Evolutionary conservation across 2,329 filamentous ascomycete species (phyloP), one percentile per base, ranked within the genome.

Genomic region (Allantophomopsis lycopodina): DNA sequence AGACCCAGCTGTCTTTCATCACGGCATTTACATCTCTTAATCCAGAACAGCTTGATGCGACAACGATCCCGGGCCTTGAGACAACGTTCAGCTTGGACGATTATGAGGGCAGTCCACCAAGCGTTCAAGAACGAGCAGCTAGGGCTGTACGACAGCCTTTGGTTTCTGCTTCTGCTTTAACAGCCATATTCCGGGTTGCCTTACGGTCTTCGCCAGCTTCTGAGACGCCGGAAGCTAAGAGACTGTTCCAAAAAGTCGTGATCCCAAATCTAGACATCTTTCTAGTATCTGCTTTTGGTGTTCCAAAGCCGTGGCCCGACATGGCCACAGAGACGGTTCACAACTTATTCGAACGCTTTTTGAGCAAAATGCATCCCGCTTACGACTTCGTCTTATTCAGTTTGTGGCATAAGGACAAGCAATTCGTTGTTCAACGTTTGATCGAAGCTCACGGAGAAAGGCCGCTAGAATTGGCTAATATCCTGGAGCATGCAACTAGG

Each of bases 1-100:
- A 94, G 45, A 85, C 91, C 0, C 89, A 96, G 48, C 65, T 98
- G 30, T 93, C 88, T n/a, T 95, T 96, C 56, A 75, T 96, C 40
- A 81, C 82, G 46, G 87, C 87, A 14, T 95, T 89, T 56, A 70
- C 89, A 16, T 83, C 83, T 4, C 71, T 88, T 41, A 74, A 73
- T 11, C 71, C 80, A 0, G 74, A 84, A 20, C 75, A 88, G 51
- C 69, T 94, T 18, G 87, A 96, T 56, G 82, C 85, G 3, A 82
- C 79, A 11, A 83, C 82, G 30, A 91, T 96, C 42, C 89, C 87
- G 1, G 76, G 81, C 28, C 70, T 96, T 30, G 75, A 83, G 41
- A 72, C 77, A 17, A 85, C 86, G 2, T 93, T 95, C 55, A 76
- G 77, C 2, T 47, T 68, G 21, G 68, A 75, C 38, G 73, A 79